Evolutionary conservation across 352 stramenopile species (phyloP), one percentile per base, ranked within the genome.

Genomic region (Phytopythium cucurbitacearum): DNA sequence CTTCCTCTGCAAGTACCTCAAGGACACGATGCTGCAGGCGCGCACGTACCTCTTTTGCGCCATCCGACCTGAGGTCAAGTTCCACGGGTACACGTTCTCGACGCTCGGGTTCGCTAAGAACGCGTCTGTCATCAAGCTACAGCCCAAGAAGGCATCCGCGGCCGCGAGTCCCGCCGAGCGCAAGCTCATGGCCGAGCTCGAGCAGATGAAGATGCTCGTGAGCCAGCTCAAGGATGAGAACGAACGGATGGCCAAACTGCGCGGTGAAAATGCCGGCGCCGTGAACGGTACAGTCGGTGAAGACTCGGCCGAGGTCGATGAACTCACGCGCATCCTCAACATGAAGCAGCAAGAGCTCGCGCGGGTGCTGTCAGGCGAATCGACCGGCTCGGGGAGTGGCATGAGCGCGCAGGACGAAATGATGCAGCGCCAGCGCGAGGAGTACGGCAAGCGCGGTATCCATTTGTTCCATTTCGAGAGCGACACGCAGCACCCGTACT

Each of bases 1-100:
- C 56, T 98, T 98, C 64, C 62, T 98, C 36, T 97, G 91, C 70
- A 98, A 98, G 62, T 98, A 97, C 70, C 82, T 98, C 41, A 98
- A 98, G 65, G 92, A 98, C 69, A 98, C 91, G 42, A 97, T 98
- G 89, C 78, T 98, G 6, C 90, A 97, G 60, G 86, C 84, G 1
- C 64, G 89, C 34, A 97, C 91, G 6, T 98, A 98, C 58, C 70
- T 98, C 28, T 97, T 97, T 59, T 97, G 90, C 59, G 91, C 91
- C 33, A 96, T 98, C 53, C 86, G 92, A 3, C 92, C 92, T 13
- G 92, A 98, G 58, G 90, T 97, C 40, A 93, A 91, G 60, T 98
- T 92, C 57, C 86, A 95, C 49, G 77, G 85, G 44, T 98, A 98
- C 60, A 98, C 91, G 9, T 98, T 97, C 55, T 91, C 89, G 6